Conservation (phyloP, 2,329 filamentous ascomycete species). For the Pyrenochaeta sp. region DNA sequence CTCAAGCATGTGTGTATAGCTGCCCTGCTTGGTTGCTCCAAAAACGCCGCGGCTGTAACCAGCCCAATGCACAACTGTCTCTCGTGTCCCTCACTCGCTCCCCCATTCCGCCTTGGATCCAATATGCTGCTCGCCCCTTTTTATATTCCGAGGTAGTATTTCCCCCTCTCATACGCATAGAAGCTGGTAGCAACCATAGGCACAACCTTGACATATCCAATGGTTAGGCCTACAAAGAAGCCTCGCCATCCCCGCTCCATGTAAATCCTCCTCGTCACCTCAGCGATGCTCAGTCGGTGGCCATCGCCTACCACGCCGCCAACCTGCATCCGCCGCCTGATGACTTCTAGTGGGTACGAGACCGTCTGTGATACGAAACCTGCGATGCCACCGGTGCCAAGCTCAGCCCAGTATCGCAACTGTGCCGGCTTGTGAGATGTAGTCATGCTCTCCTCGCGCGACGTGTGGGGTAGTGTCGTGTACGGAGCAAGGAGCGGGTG, state of each 20-base stretch:
- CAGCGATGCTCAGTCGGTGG: constrained; percentile 76
- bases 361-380: constrained; percentile 90
- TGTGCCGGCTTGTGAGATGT: constrained; percentile 68
- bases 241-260: constrained; percentile 78
- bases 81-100: too few species aligned
- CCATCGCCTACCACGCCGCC: constrained; percentile 93
- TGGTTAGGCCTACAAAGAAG: constrained; percentile 91
- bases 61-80: too few species aligned
- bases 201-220: constrained; percentile 93
- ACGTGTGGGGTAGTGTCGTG: constrained; percentile 75
- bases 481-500: constrained; percentile 71
- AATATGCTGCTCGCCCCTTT: not conserved
- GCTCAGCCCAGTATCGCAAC: constrained; percentile 85
- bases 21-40: too few species aligned
- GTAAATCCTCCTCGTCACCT: constrained; percentile 80
- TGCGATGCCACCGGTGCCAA: constrained; percentile 83
- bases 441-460: constrained; percentile 43
- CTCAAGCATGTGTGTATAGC: too few species aligned
- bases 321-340: constrained; percentile 94
- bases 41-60: too few species aligned
- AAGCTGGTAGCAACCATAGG: constrained; percentile 83
- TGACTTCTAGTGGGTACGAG: constrained; percentile 93
- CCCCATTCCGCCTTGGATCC: not conserved
- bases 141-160: constrained; percentile 62
- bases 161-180: constrained; percentile 72